Conservation (phyloP, 345 rosid genomes). For the Acer yangbiense region DNA sequence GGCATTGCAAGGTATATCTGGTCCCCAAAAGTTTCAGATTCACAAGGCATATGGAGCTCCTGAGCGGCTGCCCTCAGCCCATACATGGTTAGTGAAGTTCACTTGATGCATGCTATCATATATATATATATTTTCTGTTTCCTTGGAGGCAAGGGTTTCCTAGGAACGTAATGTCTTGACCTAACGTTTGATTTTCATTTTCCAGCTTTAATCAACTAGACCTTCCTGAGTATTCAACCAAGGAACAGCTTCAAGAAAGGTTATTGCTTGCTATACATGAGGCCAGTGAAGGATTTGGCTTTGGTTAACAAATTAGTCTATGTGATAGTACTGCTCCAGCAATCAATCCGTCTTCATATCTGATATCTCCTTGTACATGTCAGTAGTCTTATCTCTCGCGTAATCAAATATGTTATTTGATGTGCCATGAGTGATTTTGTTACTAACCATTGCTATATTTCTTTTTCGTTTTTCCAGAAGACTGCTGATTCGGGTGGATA, state of each 20-base stretch:
- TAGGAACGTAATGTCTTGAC: background rate
- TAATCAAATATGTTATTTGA: background rate
- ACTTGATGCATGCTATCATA: background rate
- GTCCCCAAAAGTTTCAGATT: conserved; percentile 93
- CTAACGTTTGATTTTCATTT: background rate
- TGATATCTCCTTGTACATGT: conserved; percentile 33
- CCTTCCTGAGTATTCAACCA: conserved; percentile 83
- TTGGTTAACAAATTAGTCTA: conserved; percentile 48
- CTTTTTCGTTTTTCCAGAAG: conserved; percentile 13
- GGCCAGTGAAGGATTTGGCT: conserved; percentile 97
- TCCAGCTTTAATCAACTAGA: conserved; percentile 96
- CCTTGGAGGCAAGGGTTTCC: background rate
- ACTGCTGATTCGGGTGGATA: conserved; percentile 23
- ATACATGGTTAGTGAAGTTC: conserved; percentile 68
- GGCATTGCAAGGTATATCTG: conserved; percentile 96
- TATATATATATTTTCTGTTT: background rate
- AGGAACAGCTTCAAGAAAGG: conserved; percentile 84
- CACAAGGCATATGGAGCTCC: conserved; percentile 98
- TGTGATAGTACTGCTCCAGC: conserved; percentile 1
- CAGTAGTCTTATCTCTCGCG: conserved; percentile 11
- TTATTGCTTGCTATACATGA: conserved; percentile 94
- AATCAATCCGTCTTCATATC: conserved; percentile 17
- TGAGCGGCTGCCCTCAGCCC: conserved; percentile 91
- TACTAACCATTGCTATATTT: background rate
- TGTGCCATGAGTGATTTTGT: background rate